A percentile compares a stretch with the other conserved stretches of the same genome.
Evolutionary conservation across 108 stramenopile genomes (phyloP).

Genomic region (Aurantiochytrium sp.): DNA sequence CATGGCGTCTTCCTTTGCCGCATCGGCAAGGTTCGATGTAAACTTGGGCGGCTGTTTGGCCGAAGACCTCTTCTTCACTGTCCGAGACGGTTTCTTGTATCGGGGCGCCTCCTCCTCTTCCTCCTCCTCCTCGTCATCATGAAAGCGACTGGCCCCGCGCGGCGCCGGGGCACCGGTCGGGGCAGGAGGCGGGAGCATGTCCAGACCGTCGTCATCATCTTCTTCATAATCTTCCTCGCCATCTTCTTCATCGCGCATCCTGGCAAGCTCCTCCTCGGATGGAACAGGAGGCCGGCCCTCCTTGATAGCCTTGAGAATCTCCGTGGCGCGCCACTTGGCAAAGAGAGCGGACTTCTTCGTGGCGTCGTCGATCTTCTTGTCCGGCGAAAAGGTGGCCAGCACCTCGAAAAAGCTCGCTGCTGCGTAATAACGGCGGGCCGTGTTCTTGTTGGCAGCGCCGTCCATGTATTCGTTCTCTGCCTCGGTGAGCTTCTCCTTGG

Average conservation of each 20-base stretch:
- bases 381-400: constrained; percentile 66
- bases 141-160: background rate
- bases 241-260: constrained; percentile 62
- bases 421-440: constrained; percentile 80
- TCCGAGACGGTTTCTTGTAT: background rate
- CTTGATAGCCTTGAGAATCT: constrained; percentile 82
- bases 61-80: background rate
- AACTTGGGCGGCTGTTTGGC: background rate
- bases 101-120: background rate
- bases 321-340: constrained; percentile 84
- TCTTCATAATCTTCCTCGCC: constrained; percentile 17
- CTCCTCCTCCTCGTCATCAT: background rate
- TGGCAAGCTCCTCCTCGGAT: background rate
- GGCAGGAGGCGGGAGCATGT: background rate
- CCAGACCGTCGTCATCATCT: background rate
- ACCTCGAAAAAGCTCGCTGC: constrained; percentile 79
- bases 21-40: background rate
- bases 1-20: background rate
- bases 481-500: constrained; percentile 60
- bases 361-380: constrained; percentile 20
- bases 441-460: constrained; percentile 62
- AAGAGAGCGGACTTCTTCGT: constrained; percentile 41
- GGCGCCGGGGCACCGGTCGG: background rate
- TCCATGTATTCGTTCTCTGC: constrained; percentile 72
- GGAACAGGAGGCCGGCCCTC: constrained; percentile 53